Percentiles rank a stretch among this genome's conserved stretches.
Conservation (phyloP, 495 filamentous ascomycete genomes). For the Friedmanniomyces simplex region DNA sequence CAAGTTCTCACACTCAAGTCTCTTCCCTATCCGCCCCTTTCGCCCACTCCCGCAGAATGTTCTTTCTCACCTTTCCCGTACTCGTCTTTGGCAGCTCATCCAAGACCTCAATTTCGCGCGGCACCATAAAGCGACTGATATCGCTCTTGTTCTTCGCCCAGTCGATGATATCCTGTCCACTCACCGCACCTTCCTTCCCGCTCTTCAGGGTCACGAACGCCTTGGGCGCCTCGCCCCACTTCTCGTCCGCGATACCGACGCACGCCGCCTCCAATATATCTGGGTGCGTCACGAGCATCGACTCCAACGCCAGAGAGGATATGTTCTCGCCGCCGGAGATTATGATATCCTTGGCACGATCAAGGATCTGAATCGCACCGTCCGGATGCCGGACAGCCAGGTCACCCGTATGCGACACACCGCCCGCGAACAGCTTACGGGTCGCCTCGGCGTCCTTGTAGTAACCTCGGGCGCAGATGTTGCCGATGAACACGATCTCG, state of each 20-base stretch:
- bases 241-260: slow-evolving; percentile 73
- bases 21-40: slow-evolving; percentile 38
- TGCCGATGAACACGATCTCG: slow-evolving; percentile 82
- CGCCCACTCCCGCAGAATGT: slow-evolving; percentile 79
- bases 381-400: slow-evolving; percentile 87
- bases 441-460: slow-evolving; percentile 86
- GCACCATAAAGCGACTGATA: slow-evolving; percentile 94
- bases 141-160: slow-evolving; percentile 72
- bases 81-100: slow-evolving; percentile 87
- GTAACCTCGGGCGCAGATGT: slow-evolving; percentile 87
- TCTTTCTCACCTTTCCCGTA: slow-evolving; percentile 95
- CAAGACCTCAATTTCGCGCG: slow-evolving; percentile 83
- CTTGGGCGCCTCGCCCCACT: slow-evolving; percentile 93
- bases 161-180: slow-evolving; percentile 62
- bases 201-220: slow-evolving; percentile 75
- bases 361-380: slow-evolving; percentile 81
- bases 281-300: slow-evolving; percentile 83
- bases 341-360: slow-evolving; percentile 94
- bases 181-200: slow-evolving; percentile 40
- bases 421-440: slow-evolving; percentile 75
- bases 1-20: no score
- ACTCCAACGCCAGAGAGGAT: slow-evolving; percentile 82
- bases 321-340: slow-evolving; percentile 98
- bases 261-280: slow-evolving; percentile 84
- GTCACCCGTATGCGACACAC: slow-evolving; percentile 80